phyloP scores from a whole-genome alignment of 169 alveolate genomes.

The Eimeria acervulina region DNA sequence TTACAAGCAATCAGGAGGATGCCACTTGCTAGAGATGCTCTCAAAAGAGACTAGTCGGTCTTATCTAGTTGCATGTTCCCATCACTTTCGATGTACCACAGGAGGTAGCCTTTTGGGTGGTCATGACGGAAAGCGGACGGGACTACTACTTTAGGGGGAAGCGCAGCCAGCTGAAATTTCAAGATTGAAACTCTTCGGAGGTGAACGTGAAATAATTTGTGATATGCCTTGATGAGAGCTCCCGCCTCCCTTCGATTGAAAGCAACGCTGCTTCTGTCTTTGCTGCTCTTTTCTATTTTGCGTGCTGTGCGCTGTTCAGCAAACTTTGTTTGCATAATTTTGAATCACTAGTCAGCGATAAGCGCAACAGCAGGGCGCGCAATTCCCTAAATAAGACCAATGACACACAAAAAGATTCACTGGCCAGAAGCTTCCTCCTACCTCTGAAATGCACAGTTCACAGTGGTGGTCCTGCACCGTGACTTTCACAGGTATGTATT shows the following conservation, averaged over 20 bases:
- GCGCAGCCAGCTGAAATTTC: background rate
- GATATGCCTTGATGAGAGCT: background rate
- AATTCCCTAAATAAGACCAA: background rate
- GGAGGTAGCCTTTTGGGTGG: background rate
- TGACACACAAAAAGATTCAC: background rate
- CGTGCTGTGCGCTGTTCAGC: background rate
- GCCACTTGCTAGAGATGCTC: background rate
- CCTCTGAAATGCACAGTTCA: background rate
- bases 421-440: background rate
- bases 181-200: background rate
- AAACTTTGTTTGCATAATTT: background rate
- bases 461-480: background rate
- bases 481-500: background rate
- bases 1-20: background rate
- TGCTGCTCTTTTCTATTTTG: background rate
- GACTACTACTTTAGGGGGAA: background rate
- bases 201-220: background rate
- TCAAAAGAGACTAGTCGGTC: background rate
- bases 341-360: too few relatives aligned
- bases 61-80: background rate
- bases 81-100: too few relatives aligned
- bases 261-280: background rate
- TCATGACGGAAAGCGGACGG: background rate
- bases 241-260: background rate
- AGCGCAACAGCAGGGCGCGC: too few relatives aligned